Evolutionary conservation across 805 yeast genomes (phyloP), one percentile per base, ranked within the genome.

Genomic region (Vanderwaltozyma verrucispora): DNA sequence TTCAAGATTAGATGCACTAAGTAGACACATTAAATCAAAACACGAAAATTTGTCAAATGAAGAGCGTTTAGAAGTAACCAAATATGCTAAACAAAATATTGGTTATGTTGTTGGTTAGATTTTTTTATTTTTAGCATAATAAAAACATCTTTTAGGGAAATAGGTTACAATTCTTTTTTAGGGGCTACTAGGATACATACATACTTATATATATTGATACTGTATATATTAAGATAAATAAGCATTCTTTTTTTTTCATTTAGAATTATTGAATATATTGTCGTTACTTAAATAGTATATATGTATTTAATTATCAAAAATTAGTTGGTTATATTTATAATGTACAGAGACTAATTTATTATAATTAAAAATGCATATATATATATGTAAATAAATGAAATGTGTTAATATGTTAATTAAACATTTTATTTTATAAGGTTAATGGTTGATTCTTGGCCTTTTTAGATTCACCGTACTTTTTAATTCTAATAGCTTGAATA

Each of bases 401-500:
- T 8, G 11, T 24, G 4, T 24, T 8, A 8, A 24, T 11, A 24
- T 24, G 11, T 24, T 10, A 24, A 8, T 24, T 29, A 11, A n/a
- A 14, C 14, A 27, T 24, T 7, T 7, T 8, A 17, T 15, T 18
- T 49, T 53, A 65, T 51, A 64, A 59, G 33, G 63, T 59, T 37
- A 65, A 51, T 43, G 54, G 51, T 36, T 69, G 73, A 43, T 83
- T 83, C 53, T 77, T 78, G 62, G 79, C 88, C 68, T 84, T 80
- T 63, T 87, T 94, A 56, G 92, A 74, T 68, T 87, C 94, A 64
- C 98, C 98, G 64, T 85, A 92, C 70, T 92, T 92, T 75, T 92
- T 92, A 63, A 89, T 84, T 74, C 98, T 86, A 65, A 92, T 92
- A 45, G 97, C 85, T 72, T 92, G 96, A 53, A 92, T 95, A 50